Percentiles rank a stretch among this genome's conserved stretches.
Conservation (phyloP, 2,329 filamentous ascomycete species). For the Zelopaecilomyces penicillatus region DNA sequence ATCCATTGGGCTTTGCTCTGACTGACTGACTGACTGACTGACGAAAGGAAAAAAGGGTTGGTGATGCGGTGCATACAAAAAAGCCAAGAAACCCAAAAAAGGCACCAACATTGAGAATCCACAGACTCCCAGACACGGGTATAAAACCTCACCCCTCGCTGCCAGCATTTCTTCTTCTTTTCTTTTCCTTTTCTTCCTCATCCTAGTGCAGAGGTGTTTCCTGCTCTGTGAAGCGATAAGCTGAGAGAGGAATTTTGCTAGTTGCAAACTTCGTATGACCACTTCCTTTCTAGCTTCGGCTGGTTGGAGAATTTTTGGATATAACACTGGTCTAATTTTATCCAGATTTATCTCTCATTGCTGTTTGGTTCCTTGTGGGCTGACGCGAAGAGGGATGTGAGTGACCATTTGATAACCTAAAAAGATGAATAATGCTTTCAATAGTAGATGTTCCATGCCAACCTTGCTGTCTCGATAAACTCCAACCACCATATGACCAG, state of each 20-base stretch:
- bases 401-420: too few species aligned
- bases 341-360: slow-evolving; percentile 32
- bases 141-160: slow-evolving; percentile 24
- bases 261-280: slow-evolving; percentile 77
- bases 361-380: slow-evolving; percentile 22
- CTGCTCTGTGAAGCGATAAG: slow-evolving; percentile 53
- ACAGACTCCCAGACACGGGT: slow-evolving; percentile 7
- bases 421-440: too few species aligned
- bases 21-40: too few species aligned
- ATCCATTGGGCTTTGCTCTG: too few species aligned
- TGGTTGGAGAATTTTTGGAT: slow-evolving; percentile 64
- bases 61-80: too few species aligned
- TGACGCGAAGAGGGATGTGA: slow-evolving; percentile 31
- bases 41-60: too few species aligned
- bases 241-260: slow-evolving; percentile 79
- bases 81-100: too few species aligned
- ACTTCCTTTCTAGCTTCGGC: slow-evolving; percentile 58
- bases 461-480: too few species aligned
- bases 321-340: slow-evolving; percentile 20
- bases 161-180: slow-evolving; percentile 24
- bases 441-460: too few species aligned
- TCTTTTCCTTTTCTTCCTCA: slow-evolving; percentile 36
- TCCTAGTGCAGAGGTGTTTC: slow-evolving; percentile 62
- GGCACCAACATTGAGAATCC: too few species aligned
- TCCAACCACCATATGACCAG: too few species aligned